Percentiles rank a stretch among this genome's conserved stretches.
Conservation (phyloP, 2,329 filamentous ascomycete genomes). For the Fusarium pseudonygamai region DNA sequence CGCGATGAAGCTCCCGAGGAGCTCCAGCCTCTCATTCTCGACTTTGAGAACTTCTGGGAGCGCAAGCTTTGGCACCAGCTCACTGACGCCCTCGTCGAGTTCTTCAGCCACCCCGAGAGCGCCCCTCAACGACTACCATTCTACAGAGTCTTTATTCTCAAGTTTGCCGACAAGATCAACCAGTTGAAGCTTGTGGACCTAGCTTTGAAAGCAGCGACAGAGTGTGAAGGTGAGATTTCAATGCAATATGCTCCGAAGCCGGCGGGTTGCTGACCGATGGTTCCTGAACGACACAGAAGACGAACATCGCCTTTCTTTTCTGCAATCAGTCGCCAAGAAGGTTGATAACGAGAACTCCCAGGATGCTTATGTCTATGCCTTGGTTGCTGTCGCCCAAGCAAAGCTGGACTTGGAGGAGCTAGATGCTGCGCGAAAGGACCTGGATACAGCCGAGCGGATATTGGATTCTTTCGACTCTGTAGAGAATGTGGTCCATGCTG, state of each 20-base stretch:
- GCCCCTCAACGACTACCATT: conserved; percentile 85
- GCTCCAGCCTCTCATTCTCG: conserved; percentile 86
- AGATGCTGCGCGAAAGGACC: conserved; percentile 84
- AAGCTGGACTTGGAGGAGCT: conserved; percentile 83
- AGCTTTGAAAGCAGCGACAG: conserved; percentile 84
- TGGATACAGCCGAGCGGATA: conserved; percentile 87
- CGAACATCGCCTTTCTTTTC: conserved; percentile 84
- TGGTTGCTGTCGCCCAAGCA: conserved; percentile 86
- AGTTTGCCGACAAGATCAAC: conserved; percentile 98
- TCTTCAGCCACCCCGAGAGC: conserved; percentile 86
- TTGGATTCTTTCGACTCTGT: conserved; percentile 94
- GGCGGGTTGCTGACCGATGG: conserved; percentile 17
- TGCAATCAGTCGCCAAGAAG: conserved; percentile 83
- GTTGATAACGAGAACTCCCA: conserved; percentile 93
- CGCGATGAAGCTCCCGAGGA: conserved; percentile 88
- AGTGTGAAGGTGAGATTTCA: conserved; percentile 76
- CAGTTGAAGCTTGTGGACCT: conserved; percentile 96
- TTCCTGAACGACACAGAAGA: conserved; percentile 68
- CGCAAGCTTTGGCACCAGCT: conserved; percentile 99
- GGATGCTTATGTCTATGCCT: conserved; percentile 95
- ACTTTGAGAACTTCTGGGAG: conserved; percentile 98
- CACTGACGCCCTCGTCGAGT: conserved; percentile 86
- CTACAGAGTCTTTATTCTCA: conserved; percentile 94
- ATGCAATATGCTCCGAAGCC: conserved; percentile 7
- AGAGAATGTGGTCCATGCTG: conserved; percentile 93